phyloP scores from a whole-genome alignment of 179 eudicot species.

The Beta corolliflora region DNA sequence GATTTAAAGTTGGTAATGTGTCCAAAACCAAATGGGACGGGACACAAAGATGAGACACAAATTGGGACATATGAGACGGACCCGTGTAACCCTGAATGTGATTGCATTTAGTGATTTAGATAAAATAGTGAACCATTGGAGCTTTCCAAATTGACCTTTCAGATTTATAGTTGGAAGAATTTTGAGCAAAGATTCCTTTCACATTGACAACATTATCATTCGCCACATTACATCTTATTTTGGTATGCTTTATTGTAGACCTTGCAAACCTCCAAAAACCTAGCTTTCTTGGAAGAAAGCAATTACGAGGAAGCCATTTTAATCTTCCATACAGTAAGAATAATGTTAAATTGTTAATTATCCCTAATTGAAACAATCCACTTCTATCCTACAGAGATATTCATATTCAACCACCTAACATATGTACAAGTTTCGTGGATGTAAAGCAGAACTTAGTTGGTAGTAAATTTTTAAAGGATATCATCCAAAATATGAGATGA shows the following conservation, averaged over 20 bases:
- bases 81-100: neutral
- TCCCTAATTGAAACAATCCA: too few species aligned
- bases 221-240: conserved; percentile 24
- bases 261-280: conserved; percentile 20
- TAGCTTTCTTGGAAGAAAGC: neutral
- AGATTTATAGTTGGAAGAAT: neutral
- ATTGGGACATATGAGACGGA: too few species aligned
- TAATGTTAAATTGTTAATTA: neutral
- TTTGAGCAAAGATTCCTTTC: conserved; percentile 32
- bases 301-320: conserved; percentile 31
- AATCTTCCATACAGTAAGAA: neutral
- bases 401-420: too few species aligned
- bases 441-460: too few species aligned
- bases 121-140: neutral
- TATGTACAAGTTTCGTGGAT: too few species aligned
- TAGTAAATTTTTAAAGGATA: too few species aligned
- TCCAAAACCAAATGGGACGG: neutral
- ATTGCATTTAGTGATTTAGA: neutral
- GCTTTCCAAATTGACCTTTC: neutral
- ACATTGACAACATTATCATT: conserved; percentile 32
- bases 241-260: neutral
- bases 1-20: neutral
- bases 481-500: too few species aligned
- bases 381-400: too few species aligned
- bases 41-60: neutral